Evolutionary conservation across 2,329 filamentous ascomycete genomes (phyloP).

Genomic region (Pseudocercospora crystallina): DNA sequence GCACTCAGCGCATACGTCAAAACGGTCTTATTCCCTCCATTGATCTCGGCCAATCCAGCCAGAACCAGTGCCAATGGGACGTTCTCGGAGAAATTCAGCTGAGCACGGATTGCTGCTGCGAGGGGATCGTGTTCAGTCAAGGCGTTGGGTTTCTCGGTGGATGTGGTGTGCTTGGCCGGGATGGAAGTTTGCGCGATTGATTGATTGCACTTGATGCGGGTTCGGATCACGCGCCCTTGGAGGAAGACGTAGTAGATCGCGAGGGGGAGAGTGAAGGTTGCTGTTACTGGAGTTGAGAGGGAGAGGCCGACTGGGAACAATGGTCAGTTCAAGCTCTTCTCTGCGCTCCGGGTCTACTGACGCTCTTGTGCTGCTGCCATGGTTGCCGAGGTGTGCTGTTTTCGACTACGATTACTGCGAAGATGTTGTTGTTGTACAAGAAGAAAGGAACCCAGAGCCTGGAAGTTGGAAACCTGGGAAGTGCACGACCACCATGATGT

Average conservation of each 20-base stretch:
- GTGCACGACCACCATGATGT: too few relatives aligned
- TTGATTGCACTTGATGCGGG: slow-evolving; percentile 12
- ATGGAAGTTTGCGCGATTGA: slow-evolving; percentile 7
- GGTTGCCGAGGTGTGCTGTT: too few relatives aligned
- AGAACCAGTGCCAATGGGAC: slow-evolving; percentile 18
- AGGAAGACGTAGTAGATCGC: slow-evolving; percentile 21
- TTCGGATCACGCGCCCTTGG: slow-evolving; percentile 14
- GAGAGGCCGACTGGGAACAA: slow-evolving; percentile 6
- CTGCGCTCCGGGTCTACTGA: too few relatives aligned
- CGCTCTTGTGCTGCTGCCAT: too few relatives aligned
- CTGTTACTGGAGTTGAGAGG: slow-evolving; percentile 14
- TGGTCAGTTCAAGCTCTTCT: too few relatives aligned
- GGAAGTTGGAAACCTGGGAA: too few relatives aligned
- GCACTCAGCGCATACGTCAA: slow-evolving; percentile 9
- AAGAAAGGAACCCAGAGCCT: too few relatives aligned
- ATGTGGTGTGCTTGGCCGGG: not conserved
- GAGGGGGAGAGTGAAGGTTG: slow-evolving; percentile 19
- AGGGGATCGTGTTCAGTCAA: slow-evolving; percentile 8
- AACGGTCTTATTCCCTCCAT: slow-evolving; percentile 14
- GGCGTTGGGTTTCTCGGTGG: not conserved
- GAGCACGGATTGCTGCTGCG: slow-evolving; percentile 13
- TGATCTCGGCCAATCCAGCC: slow-evolving; percentile 13
- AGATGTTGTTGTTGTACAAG: too few relatives aligned
- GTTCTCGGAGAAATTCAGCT: slow-evolving; percentile 21
- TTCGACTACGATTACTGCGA: too few relatives aligned